These are phyloP conservation scores for Trapa bicornis DNA, from an alignment of 345 rosid genomes.

Conservation along the genomic window DNA sequence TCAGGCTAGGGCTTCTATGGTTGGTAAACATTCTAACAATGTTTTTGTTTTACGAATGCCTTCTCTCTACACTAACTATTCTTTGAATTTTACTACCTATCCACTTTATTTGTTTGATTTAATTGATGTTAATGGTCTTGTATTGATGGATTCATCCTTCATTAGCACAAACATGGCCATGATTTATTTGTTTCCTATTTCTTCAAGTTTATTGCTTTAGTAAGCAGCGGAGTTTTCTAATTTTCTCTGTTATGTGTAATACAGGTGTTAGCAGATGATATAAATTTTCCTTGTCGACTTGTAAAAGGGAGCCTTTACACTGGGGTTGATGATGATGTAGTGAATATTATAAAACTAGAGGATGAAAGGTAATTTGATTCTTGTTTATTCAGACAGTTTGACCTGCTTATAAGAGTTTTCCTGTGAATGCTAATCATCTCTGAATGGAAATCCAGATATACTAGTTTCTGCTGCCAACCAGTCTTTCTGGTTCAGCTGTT, in stretches of 20 bases:
- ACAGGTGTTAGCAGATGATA: conserved; percentile 86
- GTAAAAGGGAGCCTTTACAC: conserved; percentile 99
- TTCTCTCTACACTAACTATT: background rate
- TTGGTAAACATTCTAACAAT: background rate
- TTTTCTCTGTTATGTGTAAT: conserved; percentile 5
- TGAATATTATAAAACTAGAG: conserved; percentile 74
- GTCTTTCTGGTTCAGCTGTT: background rate
- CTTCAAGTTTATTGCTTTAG: background rate
- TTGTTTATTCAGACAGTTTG: background rate
- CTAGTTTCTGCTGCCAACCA: background rate
- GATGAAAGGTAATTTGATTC: conserved; percentile 64
- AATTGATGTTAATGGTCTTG: background rate
- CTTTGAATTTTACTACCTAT: background rate
- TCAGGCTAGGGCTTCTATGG: background rate
- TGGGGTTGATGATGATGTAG: conserved; percentile 96
- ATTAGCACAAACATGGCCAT: background rate
- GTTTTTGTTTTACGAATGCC: background rate
- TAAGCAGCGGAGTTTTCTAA: background rate
- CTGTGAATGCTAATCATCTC: background rate
- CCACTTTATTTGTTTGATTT: background rate
- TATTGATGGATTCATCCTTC: background rate
- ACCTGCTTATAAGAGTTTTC: background rate
- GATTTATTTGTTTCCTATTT: background rate
- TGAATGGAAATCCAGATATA: background rate
- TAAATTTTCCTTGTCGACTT: conserved; percentile 75